Evolutionary conservation across 257 asterid species (phyloP), one percentile per base, ranked within the genome.

Genomic region (Cruciata laevipes): DNA sequence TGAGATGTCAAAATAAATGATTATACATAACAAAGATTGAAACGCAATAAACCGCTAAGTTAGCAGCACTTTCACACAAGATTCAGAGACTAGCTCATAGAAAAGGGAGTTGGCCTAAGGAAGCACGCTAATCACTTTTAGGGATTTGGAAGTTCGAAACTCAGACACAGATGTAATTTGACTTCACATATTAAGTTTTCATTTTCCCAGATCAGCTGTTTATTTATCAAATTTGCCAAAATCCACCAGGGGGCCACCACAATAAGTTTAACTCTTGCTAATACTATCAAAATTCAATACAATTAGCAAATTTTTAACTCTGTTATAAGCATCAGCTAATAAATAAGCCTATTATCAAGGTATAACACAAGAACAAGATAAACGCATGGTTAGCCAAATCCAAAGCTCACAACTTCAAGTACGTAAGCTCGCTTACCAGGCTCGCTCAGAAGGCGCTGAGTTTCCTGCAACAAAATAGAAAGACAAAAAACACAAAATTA

Each of bases 391-490:
- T 27, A 27, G 30, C 30, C 1, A 13, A 58, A 25, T 60, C 38
- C 35, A 30, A 49, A 68, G 65, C 65, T 21, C 65, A 68, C 35
- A 30, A 23, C 3, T 51, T 12, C n/a, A 32, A 20, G 17, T 20
- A 47, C 53, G 33, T 5, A 24, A 27, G 23, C 52, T 44, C 61
- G 27, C 47, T 66, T 77, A 94, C 99, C 99, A 69, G 99, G 99
- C 75, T 94, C 98, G 82, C 99, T 90, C 47, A 94, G 92, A 76
- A 90, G 99, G 20, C 99, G 96, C 81, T 94, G 98, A 70, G 98
- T 94, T 81, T 94, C 99, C 99, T 94, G 73, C 25, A 44, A 73
- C 7, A 75, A 62, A 53, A 66, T 33, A 47, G 37, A 63, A 68
- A 30, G 30, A 6, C 27, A 53, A n/a, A 49, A 38, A 10, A 58